Evolutionary conservation across 1,139 yeast species (phyloP), one percentile per base, ranked within the genome.

Genomic region (Protomyces macrosporus): DNA sequence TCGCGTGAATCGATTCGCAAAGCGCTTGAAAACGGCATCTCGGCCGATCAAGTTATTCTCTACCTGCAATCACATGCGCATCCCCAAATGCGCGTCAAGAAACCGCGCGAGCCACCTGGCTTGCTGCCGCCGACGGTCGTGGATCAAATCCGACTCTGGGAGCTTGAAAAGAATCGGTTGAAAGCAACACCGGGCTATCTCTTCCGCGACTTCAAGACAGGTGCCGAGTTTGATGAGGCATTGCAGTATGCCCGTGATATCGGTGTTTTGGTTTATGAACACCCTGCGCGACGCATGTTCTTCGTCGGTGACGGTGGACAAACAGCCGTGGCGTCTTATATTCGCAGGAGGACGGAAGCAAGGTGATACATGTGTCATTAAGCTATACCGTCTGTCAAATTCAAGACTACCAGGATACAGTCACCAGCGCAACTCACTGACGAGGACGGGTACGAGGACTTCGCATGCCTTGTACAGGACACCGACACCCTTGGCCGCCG

Each of bases 61-160:
- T 93, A 91, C 72, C 77, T 93, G 62, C 91, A 90, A 68, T 84
- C 93, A 0, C 97, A 93, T 76, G 97, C 98, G 0, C 98, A 93
- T 75, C 89, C 96, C 0, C 97, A 90, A 73, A 88, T 91, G 96
- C 78, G 85, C 34, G 52, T 59, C 56, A 63, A 70, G 32, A 71
- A 69, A 30, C 75, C 76, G 3, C 48, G 48, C 23, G 48, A 42
- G 9, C 48, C 48, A 16, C 48, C 48, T 42, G 48, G 48, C 32
- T 79, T 90, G 16, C 76, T 93, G 10, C 98, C 98, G 3, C 97
- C 98, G 0, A 95, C 97, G 0, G 96, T 93, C 6, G 90, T 90
- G 0, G 99, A 93, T 75, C 99, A 93, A 74, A 89, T 93, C 69
- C 86, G 86, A 72, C 79, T 93, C 64, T 93, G 99, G 99, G 98